Conservation (phyloP, 2,329 filamentous ascomycete genomes). For the Phaeophleospora eucalypticola region DNA sequence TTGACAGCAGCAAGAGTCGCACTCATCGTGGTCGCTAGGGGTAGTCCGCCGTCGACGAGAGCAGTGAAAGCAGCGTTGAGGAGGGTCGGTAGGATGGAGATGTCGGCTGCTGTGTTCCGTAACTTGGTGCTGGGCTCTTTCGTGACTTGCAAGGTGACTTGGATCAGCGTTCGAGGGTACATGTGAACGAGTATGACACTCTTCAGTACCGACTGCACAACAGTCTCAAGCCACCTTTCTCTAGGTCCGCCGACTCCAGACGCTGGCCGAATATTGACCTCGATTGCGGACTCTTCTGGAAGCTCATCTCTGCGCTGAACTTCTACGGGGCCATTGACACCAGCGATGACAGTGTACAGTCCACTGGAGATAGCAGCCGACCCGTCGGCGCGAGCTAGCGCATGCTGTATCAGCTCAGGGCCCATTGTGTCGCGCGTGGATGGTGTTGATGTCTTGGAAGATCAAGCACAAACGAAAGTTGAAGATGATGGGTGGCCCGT, state of each 20-base stretch:
- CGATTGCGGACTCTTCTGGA: conserved; percentile 83
- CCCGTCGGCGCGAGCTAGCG: conserved; percentile 68
- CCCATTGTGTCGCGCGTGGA: conserved; percentile 8
- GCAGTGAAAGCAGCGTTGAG: conserved; percentile 75
- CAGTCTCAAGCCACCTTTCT: conserved; percentile 71
- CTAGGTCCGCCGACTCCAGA: conserved; percentile 66
- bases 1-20: conserved; percentile 61
- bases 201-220: conserved; percentile 67
- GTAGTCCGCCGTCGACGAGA: conserved; percentile 76
- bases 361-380: conserved; percentile 72
- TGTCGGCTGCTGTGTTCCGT: conserved; percentile 52
- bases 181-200: conserved; percentile 70
- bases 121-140: conserved; percentile 53
- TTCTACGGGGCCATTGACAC: conserved; percentile 91
- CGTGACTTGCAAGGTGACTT: conserved; percentile 71
- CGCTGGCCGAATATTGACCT: conserved; percentile 83
- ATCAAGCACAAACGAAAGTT: too few relatives aligned
- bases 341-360: conserved; percentile 76
- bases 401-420: conserved; percentile 30
- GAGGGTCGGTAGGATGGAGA: conserved; percentile 75
- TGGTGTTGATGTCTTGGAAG: background rate
- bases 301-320: conserved; percentile 83
- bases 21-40: conserved; percentile 68
- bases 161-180: conserved; percentile 73
- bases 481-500: too few relatives aligned